A percentile compares a stretch with the other conserved stretches of the same genome.
These are phyloP conservation scores for Skeletonema grethae DNA, from an alignment of 108 stramenopile genomes.

Conservation along the genomic window DNA sequence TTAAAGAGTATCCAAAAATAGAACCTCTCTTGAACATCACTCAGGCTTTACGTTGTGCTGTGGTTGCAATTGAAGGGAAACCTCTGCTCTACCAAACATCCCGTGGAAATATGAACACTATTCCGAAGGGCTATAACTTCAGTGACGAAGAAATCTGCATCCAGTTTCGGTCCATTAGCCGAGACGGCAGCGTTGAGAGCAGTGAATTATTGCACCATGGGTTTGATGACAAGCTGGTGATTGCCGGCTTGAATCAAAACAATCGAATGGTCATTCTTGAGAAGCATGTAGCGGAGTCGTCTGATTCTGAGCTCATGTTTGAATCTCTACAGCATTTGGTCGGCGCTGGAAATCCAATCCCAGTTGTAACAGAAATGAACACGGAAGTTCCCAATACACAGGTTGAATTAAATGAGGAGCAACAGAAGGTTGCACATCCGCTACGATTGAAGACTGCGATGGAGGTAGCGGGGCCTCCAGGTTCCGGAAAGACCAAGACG, in stretches of 20 bases:
- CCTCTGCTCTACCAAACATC: slow-evolving; percentile 44
- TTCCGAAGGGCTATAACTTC: slow-evolving; percentile 12
- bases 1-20: slow-evolving; percentile 19
- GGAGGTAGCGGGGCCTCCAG: slow-evolving; percentile 62
- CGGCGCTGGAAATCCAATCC: slow-evolving; percentile 22
- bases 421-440: slow-evolving; percentile 53
- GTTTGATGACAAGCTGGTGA: background rate
- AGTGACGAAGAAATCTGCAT: slow-evolving; percentile 24
- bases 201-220: background rate
- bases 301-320: slow-evolving; percentile 27
- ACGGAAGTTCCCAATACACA: slow-evolving; percentile 30
- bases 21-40: slow-evolving; percentile 40
- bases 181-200: slow-evolving; percentile 11
- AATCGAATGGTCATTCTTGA: slow-evolving; percentile 36
- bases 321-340: slow-evolving; percentile 45
- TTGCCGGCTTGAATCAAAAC: slow-evolving; percentile 53
- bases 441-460: slow-evolving; percentile 46
- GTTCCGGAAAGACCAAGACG: slow-evolving; percentile 57
- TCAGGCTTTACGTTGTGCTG: slow-evolving; percentile 36
- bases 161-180: background rate
- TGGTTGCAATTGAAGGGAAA: slow-evolving; percentile 42
- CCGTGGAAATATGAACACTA: background rate
- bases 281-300: slow-evolving; percentile 29
- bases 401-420: slow-evolving; percentile 40
- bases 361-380: slow-evolving; percentile 26